A percentile compares a stretch with the other conserved stretches of the same genome.
Conservation (phyloP, 768 basidiomycete species). For the Tricholoma hemisulphureum region DNA sequence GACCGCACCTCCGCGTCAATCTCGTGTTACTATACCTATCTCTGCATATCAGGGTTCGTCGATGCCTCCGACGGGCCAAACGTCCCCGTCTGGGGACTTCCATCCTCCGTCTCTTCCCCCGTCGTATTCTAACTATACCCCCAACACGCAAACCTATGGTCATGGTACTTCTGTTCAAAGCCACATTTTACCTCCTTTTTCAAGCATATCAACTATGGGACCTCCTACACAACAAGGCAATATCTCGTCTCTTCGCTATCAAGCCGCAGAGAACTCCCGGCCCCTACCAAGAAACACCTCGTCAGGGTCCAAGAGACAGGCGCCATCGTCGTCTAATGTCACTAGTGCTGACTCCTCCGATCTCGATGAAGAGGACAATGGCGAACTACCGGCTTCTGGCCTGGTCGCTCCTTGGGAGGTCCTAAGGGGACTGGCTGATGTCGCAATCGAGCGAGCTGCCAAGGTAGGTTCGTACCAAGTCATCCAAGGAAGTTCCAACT, state of each 20-base stretch:
- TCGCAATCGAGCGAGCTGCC: conserved; percentile 74
- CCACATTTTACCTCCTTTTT: conserved; percentile 68
- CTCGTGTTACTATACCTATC: conserved; percentile 25
- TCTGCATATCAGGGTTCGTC: conserved; percentile 36
- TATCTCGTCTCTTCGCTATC: conserved; percentile 61
- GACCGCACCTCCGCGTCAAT: conserved; percentile 9
- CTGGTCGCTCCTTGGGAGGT: conserved; percentile 89
- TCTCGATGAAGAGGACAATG: conserved; percentile 78
- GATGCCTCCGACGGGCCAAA: conserved; percentile 29
- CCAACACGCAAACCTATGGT: conserved; percentile 36
- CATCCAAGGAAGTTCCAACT: conserved; percentile 4
- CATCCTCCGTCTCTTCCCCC: conserved; percentile 44
- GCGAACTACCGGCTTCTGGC: conserved; percentile 77
- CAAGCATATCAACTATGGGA: conserved; percentile 61
- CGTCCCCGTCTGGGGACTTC: conserved; percentile 38
- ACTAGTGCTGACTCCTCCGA: conserved; percentile 83
- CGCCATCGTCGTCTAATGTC: conserved; percentile 61
- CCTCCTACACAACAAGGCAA: conserved; percentile 46
- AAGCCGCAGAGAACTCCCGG: conserved; percentile 41
- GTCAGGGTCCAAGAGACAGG: conserved; percentile 56
- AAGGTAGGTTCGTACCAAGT: conserved; percentile 47
- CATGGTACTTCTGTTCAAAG: conserved; percentile 38
- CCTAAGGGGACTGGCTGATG: conserved; percentile 75
- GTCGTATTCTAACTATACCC: conserved; percentile 41
- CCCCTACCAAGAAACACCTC: conserved; percentile 33